Percentiles rank a stretch among this genome's conserved stretches.
Conservation (phyloP, 148 eudicot genomes). For the Silene uniflora region DNA sequence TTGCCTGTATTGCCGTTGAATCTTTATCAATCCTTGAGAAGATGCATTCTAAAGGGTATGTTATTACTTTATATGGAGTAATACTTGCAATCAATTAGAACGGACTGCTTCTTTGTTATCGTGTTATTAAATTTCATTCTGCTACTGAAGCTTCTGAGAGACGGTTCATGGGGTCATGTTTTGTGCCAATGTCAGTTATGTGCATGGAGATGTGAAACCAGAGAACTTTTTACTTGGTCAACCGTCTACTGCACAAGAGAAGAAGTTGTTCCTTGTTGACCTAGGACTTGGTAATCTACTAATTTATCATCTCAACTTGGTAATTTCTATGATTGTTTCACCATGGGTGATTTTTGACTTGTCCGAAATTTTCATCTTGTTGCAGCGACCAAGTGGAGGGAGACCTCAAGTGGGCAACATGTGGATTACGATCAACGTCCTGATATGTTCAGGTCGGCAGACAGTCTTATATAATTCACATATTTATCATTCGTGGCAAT, state of each 20-base stretch:
- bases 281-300: conserved; percentile 65
- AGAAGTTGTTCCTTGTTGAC: conserved; percentile 82
- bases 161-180: conserved; percentile 4
- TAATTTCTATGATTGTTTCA: not conserved
- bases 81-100: not conserved
- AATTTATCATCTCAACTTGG: not conserved
- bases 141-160: not conserved
- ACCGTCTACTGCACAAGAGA: conserved; percentile 70
- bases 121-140: not conserved
- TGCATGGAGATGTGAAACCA: conserved; percentile 90
- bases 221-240: conserved; percentile 89
- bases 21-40: conserved; percentile 78
- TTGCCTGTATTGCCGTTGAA: conserved; percentile 83
- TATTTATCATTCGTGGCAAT: not conserved
- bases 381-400: conserved; percentile 87
- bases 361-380: conserved; percentile 11
- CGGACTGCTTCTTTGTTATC: not conserved
- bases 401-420: conserved; percentile 53
- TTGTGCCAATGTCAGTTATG: conserved; percentile 45
- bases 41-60: conserved; percentile 78
- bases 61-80: not conserved
- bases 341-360: not conserved
- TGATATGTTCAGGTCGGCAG: conserved; percentile 71
- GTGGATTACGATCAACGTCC: conserved; percentile 89
- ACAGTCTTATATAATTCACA: not conserved